Conservation (phyloP, 148 eudicot species). For the Nepenthes gracilis region DNA sequence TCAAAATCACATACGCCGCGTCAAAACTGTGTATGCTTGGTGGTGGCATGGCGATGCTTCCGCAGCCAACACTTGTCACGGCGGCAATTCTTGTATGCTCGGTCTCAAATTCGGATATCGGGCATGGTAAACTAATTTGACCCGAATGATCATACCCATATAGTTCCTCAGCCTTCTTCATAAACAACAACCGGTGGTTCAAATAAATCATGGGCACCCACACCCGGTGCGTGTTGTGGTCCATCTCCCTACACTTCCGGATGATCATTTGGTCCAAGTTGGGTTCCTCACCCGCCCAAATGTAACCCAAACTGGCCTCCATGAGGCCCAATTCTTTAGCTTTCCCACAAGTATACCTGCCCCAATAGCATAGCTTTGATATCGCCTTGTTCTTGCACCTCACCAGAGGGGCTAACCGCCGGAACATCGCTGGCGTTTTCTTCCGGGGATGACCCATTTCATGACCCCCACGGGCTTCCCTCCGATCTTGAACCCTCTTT, state of each 20-base stretch:
- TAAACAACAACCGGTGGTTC: slow-evolving; percentile 44
- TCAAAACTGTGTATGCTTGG: no score
- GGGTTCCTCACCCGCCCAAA: slow-evolving; percentile 25
- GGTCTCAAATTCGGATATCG: slow-evolving; percentile 45
- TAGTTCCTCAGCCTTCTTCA: slow-evolving; percentile 44
- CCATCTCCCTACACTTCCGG: slow-evolving; percentile 57
- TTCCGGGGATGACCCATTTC: slow-evolving; percentile 21
- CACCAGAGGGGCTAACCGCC: slow-evolving; percentile 2
- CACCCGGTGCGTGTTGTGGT: slow-evolving; percentile 36
- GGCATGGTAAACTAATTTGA: slow-evolving; percentile 74
- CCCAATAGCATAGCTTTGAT: slow-evolving; percentile 27
- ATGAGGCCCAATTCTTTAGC: slow-evolving; percentile 23
- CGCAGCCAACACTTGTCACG: not conserved
- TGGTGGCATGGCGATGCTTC: no score
- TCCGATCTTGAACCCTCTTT: slow-evolving; percentile 35
- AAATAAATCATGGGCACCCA: slow-evolving; percentile 68
- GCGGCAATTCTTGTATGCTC: slow-evolving; percentile 47
- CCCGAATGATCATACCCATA: slow-evolving; percentile 72
- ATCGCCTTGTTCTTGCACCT: slow-evolving; percentile 11
- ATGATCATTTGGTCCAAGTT: slow-evolving; percentile 41
- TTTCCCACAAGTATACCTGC: slow-evolving; percentile 18
- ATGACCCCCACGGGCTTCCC: slow-evolving; percentile 29
- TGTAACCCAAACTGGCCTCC: slow-evolving; percentile 10
- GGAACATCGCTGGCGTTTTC: slow-evolving; percentile 9
- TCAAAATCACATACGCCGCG: no score